Evolutionary conservation across 2,329 filamentous ascomycete genomes (phyloP).

Genomic region (Madurella fahalii): DNA sequence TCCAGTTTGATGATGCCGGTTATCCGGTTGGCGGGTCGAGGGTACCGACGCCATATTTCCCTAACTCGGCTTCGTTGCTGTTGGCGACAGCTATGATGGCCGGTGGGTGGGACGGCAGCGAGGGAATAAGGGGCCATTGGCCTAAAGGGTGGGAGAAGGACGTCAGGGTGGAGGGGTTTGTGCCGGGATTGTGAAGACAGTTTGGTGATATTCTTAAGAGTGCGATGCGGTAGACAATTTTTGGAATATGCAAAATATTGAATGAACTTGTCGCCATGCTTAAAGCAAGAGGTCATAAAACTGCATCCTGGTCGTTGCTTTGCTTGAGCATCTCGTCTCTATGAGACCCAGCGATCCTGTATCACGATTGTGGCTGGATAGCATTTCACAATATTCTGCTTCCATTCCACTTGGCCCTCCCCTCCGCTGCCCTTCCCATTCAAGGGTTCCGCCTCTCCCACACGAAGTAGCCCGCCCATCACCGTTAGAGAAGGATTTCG

Average conservation of each 20-base stretch:
- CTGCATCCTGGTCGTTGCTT: slow-evolving; percentile 3
- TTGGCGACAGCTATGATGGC: slow-evolving; percentile 54
- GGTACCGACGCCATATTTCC: slow-evolving; percentile 57
- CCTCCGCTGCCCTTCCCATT: neutral
- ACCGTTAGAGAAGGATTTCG: slow-evolving; percentile 62
- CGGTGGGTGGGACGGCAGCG: slow-evolving; percentile 50
- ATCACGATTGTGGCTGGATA: slow-evolving; percentile 22
- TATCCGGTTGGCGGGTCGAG: slow-evolving; percentile 49
- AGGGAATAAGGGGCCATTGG: slow-evolving; percentile 40
- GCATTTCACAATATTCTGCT: slow-evolving; percentile 66
- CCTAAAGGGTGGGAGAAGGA: slow-evolving; percentile 47
- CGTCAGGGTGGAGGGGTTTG: slow-evolving; percentile 46
- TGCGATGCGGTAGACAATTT: no score
- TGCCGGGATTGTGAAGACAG: slow-evolving; percentile 30
- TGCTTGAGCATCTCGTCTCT: slow-evolving; percentile 2
- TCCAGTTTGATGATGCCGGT: slow-evolving; percentile 53
- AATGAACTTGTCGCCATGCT: no score
- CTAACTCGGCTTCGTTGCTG: slow-evolving; percentile 46
- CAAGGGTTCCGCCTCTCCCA: neutral
- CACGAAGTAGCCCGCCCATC: neutral
- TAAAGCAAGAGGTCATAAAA: neutral
- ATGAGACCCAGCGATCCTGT: neutral
- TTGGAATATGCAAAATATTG: no score
- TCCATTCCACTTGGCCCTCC: slow-evolving; percentile 22
- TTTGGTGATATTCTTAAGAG: neutral